Evolutionary conservation across 192 early-diverging fungal species (phyloP).

Genomic region (Phycomyces nitens): DNA sequence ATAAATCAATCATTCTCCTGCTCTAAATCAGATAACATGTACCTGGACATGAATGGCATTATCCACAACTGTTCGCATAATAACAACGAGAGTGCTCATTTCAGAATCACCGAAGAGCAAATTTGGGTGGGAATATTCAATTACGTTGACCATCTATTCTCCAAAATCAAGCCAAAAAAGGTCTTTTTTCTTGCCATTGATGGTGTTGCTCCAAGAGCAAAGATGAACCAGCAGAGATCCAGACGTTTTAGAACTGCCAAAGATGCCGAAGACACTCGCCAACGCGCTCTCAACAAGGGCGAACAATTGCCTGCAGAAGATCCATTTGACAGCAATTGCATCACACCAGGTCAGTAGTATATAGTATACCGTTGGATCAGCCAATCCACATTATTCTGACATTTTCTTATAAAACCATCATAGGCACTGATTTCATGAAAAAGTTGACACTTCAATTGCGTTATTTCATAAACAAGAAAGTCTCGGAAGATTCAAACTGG

Average conservation of each 20-base stretch:
- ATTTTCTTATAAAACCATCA: neutral
- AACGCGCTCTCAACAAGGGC: constrained; percentile 63
- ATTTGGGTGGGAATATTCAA: constrained; percentile 93
- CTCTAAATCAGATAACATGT: constrained; percentile 77
- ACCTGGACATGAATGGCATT: constrained; percentile 99
- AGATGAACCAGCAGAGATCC: constrained; percentile 99
- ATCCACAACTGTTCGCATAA: constrained; percentile 96
- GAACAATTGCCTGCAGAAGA: constrained; percentile 66
- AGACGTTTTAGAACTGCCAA: constrained; percentile 93
- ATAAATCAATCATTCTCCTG: neutral
- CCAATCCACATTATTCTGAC: no score
- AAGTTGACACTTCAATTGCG: constrained; percentile 79
- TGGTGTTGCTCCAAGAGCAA: constrained; percentile 94
- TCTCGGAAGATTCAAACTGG: constrained; percentile 90
- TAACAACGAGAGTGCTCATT: constrained; percentile 84
- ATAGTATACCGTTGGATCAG: no score
- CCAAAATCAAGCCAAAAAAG: constrained; percentile 90
- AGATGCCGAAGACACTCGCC: constrained; percentile 65
- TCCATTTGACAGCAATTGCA: constrained; percentile 96
- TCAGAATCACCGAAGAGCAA: constrained; percentile 88
- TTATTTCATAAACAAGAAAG: constrained; percentile 88
- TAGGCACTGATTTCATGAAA: constrained; percentile 93
- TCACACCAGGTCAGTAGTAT: constrained; percentile 81
- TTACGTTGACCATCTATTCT: constrained; percentile 93
- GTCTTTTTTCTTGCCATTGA: constrained; percentile 95